A percentile compares a stretch with the other conserved stretches of the same genome.
phyloP scores from a whole-genome alignment of 2,329 filamentous ascomycete species.

The Colletotrichum spaethianum region DNA sequence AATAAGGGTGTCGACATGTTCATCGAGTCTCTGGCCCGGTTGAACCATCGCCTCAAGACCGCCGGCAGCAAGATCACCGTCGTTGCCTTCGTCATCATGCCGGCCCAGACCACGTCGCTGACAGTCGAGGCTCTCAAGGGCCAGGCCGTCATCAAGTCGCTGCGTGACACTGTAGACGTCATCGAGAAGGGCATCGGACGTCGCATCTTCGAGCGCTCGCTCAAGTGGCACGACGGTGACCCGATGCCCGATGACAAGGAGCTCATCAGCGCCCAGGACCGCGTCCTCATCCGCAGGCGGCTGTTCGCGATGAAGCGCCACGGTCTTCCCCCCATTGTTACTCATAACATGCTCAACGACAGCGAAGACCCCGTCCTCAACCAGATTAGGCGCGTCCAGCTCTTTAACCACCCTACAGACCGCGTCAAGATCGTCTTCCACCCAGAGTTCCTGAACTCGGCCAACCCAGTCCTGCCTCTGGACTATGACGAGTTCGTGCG shows the following conservation, averaged over 20 bases:
- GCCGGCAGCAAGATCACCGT: constrained; percentile 92
- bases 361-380: constrained; percentile 93
- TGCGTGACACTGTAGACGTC: constrained; percentile 91
- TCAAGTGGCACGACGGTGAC: constrained; percentile 96
- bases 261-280: constrained; percentile 90
- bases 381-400: constrained; percentile 94
- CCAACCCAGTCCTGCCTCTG: constrained; percentile 93
- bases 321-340: constrained; percentile 92
- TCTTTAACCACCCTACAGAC: constrained; percentile 96
- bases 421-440: constrained; percentile 99
- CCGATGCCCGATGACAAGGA: constrained; percentile 97
- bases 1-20: constrained; percentile 99
- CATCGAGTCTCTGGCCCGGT: constrained; percentile 92
- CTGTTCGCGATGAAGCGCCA: constrained; percentile 97
- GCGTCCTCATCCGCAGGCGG: constrained; percentile 89
- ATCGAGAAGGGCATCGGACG: constrained; percentile 95
- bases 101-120: constrained; percentile 93
- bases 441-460: constrained; percentile 95
- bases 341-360: constrained; percentile 98
- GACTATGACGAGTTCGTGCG: constrained; percentile 99
- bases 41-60: constrained; percentile 93
- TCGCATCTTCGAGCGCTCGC: constrained; percentile 92
- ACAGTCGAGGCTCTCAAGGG: constrained; percentile 97
- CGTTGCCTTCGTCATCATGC: constrained; percentile 99
- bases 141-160: constrained; percentile 96